These are phyloP conservation scores for Phytophthora agathidicida DNA, from an alignment of 352 stramenopile species.

Conservation along the genomic window DNA sequence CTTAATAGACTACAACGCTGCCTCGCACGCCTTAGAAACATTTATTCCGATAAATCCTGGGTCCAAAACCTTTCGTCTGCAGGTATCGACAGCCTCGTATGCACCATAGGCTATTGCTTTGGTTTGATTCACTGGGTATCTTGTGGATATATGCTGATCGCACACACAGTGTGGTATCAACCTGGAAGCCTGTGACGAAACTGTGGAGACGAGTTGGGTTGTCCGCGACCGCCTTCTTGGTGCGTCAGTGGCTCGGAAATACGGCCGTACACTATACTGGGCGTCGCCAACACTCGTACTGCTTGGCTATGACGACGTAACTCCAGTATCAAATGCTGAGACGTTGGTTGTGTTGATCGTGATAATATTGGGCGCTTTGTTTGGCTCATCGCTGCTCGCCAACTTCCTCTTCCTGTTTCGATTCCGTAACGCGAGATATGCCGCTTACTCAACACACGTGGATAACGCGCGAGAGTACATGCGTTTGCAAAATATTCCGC, in stretches of 20 bases:
- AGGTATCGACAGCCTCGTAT: conserved; percentile 51
- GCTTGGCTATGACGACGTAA: conserved; percentile 72
- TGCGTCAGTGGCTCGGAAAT: conserved; percentile 50
- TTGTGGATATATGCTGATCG: conserved; percentile 73
- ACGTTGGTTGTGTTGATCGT: conserved; percentile 57
- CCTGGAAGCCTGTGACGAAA: conserved; percentile 43
- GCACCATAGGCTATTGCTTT: conserved; percentile 38
- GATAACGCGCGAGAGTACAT: conserved; percentile 79
- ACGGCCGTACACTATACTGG: conserved; percentile 66
- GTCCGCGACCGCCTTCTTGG: conserved; percentile 57
- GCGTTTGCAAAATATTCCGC: conserved; percentile 67
- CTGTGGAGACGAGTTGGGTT: conserved; percentile 60
- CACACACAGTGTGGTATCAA: conserved; percentile 62
- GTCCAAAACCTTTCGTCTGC: conserved; percentile 61
- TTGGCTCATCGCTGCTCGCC: conserved; percentile 62
- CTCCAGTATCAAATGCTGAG: conserved; percentile 56
- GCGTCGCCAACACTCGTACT: conserved; percentile 57
- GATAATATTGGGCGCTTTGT: conserved; percentile 51
- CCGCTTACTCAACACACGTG: conserved; percentile 60
- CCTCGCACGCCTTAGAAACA: conserved; percentile 46
- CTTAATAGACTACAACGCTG: conserved; percentile 45
- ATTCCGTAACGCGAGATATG: conserved; percentile 55
- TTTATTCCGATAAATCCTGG: conserved; percentile 50
- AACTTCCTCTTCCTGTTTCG: conserved; percentile 79
- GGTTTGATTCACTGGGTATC: conserved; percentile 56